Conservation (phyloP, 2,329 filamentous ascomycete species). For the Diaporthe sp. region DNA sequence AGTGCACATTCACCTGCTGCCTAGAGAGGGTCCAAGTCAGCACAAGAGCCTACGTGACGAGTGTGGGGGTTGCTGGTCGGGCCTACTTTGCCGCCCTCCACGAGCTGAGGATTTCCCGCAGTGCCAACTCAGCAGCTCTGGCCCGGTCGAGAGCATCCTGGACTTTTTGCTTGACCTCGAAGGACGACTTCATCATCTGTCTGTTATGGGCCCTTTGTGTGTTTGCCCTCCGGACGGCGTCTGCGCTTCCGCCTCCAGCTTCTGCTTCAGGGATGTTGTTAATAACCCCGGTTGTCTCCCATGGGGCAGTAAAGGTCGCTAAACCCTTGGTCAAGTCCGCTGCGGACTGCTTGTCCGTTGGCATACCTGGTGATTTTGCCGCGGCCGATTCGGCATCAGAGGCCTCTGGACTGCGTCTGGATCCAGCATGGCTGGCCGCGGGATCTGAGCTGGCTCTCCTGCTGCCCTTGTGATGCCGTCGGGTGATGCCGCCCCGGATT, state of each 20-base stretch:
- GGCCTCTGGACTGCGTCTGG: constrained; percentile 55
- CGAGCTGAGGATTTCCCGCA: constrained; percentile 86
- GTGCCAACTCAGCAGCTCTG: constrained; percentile 84
- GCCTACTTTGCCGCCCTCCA: constrained; percentile 86
- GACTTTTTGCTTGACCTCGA: constrained; percentile 74
- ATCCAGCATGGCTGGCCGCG: constrained; percentile 62
- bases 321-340: constrained; percentile 68
- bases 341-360: constrained; percentile 58
- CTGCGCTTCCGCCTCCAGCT: constrained; percentile 48
- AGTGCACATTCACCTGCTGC: constrained; percentile 67
- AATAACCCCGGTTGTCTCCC: constrained; percentile 84
- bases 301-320: constrained; percentile 70
- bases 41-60: neutral
- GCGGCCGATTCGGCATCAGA: constrained; percentile 56
- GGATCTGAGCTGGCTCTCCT: constrained; percentile 75
- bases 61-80: constrained; percentile 47
- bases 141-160: constrained; percentile 83
- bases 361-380: constrained; percentile 54
- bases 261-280: constrained; percentile 75
- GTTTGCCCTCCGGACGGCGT: constrained; percentile 53
- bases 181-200: constrained; percentile 69
- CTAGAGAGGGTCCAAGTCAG: constrained; percentile 51
- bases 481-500: constrained; percentile 86
- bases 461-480: constrained; percentile 82
- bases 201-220: constrained; percentile 62